Conservation (phyloP, 345 rosid species). For the Populus alba region DNA sequence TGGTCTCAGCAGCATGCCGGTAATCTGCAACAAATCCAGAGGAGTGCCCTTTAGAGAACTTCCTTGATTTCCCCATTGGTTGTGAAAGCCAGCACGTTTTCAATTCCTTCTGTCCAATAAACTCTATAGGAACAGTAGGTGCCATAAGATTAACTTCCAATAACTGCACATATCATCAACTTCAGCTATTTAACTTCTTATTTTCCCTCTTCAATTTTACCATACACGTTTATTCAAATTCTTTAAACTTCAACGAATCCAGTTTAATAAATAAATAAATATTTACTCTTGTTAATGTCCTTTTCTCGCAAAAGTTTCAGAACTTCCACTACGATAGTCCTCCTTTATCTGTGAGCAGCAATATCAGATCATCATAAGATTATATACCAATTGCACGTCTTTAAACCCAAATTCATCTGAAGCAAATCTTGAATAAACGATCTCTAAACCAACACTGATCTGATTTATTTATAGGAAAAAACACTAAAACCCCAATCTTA, state of each 20-base stretch:
- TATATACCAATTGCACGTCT: background rate
- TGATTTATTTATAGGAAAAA: background rate
- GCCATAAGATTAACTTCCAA: constrained; percentile 53
- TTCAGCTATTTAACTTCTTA: background rate
- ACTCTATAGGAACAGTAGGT: constrained; percentile 61
- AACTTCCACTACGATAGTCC: background rate
- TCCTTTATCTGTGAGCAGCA: background rate
- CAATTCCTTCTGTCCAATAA: constrained; percentile 47
- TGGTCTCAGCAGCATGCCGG: constrained; percentile 52
- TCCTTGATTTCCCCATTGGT: constrained; percentile 68
- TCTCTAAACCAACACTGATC: background rate
- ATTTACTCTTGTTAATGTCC: background rate
- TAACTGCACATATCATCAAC: constrained; percentile 56
- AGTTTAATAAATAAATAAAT: background rate
- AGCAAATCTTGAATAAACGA: background rate
- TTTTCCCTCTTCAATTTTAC: constrained; percentile 2
- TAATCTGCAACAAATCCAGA: constrained; percentile 63
- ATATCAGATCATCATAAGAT: background rate
- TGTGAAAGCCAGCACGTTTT: constrained; percentile 33
- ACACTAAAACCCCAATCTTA: background rate
- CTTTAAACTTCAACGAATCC: background rate
- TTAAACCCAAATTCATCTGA: background rate
- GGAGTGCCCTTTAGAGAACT: constrained; percentile 58
- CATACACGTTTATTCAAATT: background rate
- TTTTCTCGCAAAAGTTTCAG: background rate